Base-by-base conservation (phyloP, 1,139 yeast genomes). In the Oligophagozyma castellii region DNA sequence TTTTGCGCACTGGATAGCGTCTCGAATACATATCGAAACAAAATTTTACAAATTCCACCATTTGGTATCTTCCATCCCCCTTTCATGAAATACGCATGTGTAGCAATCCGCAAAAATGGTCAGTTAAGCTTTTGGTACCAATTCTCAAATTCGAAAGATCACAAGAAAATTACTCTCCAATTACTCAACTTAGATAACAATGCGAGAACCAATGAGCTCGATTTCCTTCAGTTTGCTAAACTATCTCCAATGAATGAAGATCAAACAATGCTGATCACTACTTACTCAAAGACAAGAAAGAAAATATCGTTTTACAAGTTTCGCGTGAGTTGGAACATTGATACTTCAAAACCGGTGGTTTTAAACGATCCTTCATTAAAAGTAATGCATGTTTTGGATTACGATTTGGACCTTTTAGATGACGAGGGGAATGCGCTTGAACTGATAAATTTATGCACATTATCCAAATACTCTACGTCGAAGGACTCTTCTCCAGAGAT, bases 41-140 rank as follows among this genome's bases (percentile, higher is more conserved):
- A 49, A 29, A 51, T 51, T 2, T 53, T 48, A 29, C 54, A 49
- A 30, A 35, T 50, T 4, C 45, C 48, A 7, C 54, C 56, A 10
- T 48, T 37, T 34, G 55, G 57, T 7, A 48, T 50, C 3, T 48
- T 46, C 19, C 52, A 53, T 33, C 57, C 57, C 2, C 53, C 55
- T 11, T 51, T 50, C 25, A 48, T 53, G 42, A 51, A 53, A 35
- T 50, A 49, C 36, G 54, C 56, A 5, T 51, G 55, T 31, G 32
- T 45, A 24, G 55, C 51, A 5, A 37, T 51, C 8, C 46, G 57
- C 32, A 44, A 41, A 27, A 51, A 51, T 31, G 56, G 56, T 14
- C 53, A 51, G 27, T 35, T 51, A 18, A 55, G 49, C 30, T 48
- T 53, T 27, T 53, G 57, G 57, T 53, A 51, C 29, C 56, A 53